Percentiles rank a stretch among this genome's conserved stretches.
Conservation (phyloP, 768 basidiomycete genomes). For the Mycena metata region DNA sequence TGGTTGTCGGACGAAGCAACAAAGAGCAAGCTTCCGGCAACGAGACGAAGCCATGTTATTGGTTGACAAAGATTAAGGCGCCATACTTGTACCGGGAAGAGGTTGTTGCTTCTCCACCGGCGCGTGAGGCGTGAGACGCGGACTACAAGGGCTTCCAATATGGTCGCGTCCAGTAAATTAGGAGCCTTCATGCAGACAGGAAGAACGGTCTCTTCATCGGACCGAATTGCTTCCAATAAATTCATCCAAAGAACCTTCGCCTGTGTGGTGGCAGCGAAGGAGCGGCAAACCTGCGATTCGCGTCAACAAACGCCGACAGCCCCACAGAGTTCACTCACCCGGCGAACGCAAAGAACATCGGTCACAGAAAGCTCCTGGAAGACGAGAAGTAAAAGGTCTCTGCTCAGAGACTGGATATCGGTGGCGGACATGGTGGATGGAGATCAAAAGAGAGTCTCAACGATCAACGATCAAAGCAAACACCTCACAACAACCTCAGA, state of each 20-base stretch:
- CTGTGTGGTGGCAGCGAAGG: not conserved
- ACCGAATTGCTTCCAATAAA: not conserved
- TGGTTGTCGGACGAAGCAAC: conserved; percentile 28
- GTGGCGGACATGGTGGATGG: no score
- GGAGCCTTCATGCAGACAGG: not conserved
- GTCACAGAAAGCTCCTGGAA: no score
- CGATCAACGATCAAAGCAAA: no score
- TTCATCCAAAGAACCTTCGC: conserved; percentile 4
- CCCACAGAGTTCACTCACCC: no score
- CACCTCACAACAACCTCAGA: no score
- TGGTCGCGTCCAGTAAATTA: no score
- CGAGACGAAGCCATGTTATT: conserved; percentile 34
- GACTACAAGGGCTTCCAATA: conserved; percentile 2
- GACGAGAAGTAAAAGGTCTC: no score
- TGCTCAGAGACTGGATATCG: no score
- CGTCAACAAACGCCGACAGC: no score
- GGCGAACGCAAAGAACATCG: no score
- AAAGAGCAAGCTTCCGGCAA: conserved; percentile 17
- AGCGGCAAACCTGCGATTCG: no score
- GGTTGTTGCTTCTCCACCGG: not conserved
- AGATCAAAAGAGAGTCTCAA: no score
- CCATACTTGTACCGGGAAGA: not conserved
- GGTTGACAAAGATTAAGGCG: conserved; percentile 25
- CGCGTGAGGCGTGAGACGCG: not conserved
- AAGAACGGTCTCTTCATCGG: not conserved